These are phyloP conservation scores for Uronychia binucleata DNA, from an alignment of 73 alveolate species.

Conservation along the genomic window DNA sequence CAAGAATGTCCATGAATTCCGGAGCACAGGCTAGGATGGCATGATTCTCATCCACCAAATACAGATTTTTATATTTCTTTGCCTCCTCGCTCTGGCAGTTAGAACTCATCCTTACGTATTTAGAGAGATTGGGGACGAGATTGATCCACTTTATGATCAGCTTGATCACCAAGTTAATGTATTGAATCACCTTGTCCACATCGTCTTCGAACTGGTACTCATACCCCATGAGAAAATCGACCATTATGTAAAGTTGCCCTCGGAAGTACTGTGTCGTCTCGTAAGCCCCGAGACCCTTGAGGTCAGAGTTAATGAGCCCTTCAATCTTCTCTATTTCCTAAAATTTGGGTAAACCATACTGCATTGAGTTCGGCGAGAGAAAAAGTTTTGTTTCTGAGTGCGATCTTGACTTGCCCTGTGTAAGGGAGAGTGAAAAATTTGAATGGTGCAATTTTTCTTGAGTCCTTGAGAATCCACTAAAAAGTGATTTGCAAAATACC, in stretches of 20 bases:
- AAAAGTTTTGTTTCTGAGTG: constrained; percentile 51
- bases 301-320: constrained; percentile 21
- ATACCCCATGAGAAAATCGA: constrained; percentile 43
- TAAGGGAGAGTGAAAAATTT: constrained; percentile 57
- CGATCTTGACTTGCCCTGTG: constrained; percentile 71
- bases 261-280: constrained; percentile 60
- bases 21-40: constrained; percentile 40
- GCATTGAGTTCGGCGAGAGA: background rate
- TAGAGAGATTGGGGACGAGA: constrained; percentile 46
- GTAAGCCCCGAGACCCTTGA: constrained; percentile 48
- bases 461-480: constrained; percentile 44
- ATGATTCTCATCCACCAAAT: constrained; percentile 58
- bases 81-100: constrained; percentile 3
- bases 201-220: constrained; percentile 12
- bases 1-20: constrained; percentile 63
- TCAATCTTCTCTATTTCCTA: constrained; percentile 19
- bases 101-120: background rate
- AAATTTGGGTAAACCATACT: background rate
- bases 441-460: constrained; percentile 70
- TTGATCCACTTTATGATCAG: constrained; percentile 55
- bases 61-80: constrained; percentile 54
- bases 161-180: constrained; percentile 31
- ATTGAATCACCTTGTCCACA: constrained; percentile 32
- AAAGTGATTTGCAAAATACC: background rate
- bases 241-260: constrained; percentile 50